Percentiles rank a stretch among this genome's conserved stretches.
Evolutionary conservation across 148 eudicot species (phyloP).

Genomic region (Persicaria tinctoria): DNA sequence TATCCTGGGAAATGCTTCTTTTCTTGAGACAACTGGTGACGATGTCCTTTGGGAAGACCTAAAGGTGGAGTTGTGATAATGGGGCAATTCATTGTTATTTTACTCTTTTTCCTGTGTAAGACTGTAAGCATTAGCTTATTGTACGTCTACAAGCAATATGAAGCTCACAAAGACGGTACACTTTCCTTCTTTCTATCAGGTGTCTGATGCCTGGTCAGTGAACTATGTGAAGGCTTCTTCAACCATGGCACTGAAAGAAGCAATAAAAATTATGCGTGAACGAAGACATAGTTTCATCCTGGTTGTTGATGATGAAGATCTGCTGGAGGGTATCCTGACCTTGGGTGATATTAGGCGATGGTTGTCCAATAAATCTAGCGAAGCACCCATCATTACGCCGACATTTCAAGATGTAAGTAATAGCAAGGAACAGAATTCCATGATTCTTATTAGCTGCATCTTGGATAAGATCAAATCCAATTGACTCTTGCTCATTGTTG

Average conservation of each 20-base stretch:
- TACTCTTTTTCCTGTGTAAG: not conserved
- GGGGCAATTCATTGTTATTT: not conserved
- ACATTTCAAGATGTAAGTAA: slow-evolving; percentile 53
- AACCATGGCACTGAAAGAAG: slow-evolving; percentile 54
- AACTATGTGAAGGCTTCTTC: slow-evolving; percentile 44
- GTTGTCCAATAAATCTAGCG: slow-evolving; percentile 36
- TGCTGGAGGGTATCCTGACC: slow-evolving; percentile 83
- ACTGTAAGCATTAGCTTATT: not conserved
- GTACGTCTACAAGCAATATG: not conserved
- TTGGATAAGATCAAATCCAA: no score
- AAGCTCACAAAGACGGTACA: not conserved
- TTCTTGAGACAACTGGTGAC: slow-evolving; percentile 42
- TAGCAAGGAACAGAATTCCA: not conserved
- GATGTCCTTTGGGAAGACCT: slow-evolving; percentile 54
- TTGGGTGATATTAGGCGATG: slow-evolving; percentile 65
- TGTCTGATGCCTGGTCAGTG: slow-evolving; percentile 68
- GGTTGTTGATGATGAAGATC: slow-evolving; percentile 69
- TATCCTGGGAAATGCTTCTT: slow-evolving; percentile 35
- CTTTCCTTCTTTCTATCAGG: slow-evolving; percentile 41
- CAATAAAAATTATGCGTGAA: slow-evolving; percentile 54
- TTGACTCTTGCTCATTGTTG: not conserved
- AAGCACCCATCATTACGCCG: slow-evolving; percentile 32
- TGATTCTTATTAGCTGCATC: not conserved
- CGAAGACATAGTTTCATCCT: slow-evolving; percentile 57
- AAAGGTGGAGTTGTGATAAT: slow-evolving; percentile 37